These are phyloP conservation scores for Ziziphus jujuba DNA, from an alignment of 306 rosid genomes.

Conservation along the genomic window DNA sequence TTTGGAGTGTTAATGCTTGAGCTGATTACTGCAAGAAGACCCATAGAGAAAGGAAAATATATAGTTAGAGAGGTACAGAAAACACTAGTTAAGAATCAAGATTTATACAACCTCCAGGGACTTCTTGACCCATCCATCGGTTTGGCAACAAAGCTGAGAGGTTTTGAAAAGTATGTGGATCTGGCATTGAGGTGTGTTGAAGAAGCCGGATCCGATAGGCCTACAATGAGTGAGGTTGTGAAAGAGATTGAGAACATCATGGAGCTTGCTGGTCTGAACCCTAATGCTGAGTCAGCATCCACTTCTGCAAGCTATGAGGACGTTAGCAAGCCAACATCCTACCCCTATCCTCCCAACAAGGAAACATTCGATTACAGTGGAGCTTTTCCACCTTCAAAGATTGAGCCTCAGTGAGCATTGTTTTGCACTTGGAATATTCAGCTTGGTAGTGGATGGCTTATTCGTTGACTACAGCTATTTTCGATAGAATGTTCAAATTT, in stretches of 20 bases:
- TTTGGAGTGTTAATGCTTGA: constrained; percentile 79
- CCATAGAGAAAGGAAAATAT: constrained; percentile 64
- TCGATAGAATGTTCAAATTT: no score
- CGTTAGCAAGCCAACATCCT: not conserved
- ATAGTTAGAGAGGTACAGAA: constrained; percentile 63
- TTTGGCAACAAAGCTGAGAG: constrained; percentile 36
- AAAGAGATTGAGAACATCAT: constrained; percentile 67
- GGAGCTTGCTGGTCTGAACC: constrained; percentile 51
- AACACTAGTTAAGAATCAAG: constrained; percentile 55
- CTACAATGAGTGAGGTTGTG: constrained; percentile 70
- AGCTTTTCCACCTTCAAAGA: constrained; percentile 11
- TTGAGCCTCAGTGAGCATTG: not conserved
- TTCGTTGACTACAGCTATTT: not conserved
- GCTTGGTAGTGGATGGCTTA: not conserved
- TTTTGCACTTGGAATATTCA: not conserved
- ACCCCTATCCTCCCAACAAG: constrained; percentile 36
- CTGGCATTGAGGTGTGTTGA: constrained; percentile 66
- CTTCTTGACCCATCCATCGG: constrained; percentile 50
- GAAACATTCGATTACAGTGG: constrained; percentile 44
- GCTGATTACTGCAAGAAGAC: constrained; percentile 61
- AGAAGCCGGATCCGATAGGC: constrained; percentile 56
- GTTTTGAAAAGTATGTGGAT: constrained; percentile 54
- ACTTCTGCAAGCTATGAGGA: constrained; percentile 41
- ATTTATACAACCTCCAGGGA: constrained; percentile 32
- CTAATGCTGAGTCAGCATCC: constrained; percentile 47